Evolutionary conservation across 1,284 basidiomycete genomes (phyloP).

Genomic region (Trichosporon sp.): DNA sequence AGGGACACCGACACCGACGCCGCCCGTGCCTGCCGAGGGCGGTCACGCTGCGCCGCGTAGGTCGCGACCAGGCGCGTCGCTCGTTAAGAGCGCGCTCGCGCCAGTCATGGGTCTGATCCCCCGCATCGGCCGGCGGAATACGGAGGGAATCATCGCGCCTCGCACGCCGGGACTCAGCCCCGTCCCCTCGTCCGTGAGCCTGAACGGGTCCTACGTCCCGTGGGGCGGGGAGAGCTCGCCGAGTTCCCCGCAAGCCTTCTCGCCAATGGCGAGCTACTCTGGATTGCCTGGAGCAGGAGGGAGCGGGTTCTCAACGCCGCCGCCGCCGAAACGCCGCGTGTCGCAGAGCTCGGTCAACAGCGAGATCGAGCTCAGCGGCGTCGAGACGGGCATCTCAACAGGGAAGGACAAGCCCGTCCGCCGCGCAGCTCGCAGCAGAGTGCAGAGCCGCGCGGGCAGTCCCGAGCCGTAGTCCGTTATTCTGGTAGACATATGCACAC

Average conservation of each 20-base stretch:
- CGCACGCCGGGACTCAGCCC: slow-evolving; percentile 57
- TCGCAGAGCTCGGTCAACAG: slow-evolving; percentile 6
- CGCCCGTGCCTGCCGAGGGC: slow-evolving; percentile 41
- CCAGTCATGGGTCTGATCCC: slow-evolving; percentile 53
- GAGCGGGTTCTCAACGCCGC: background rate
- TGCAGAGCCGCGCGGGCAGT: slow-evolving; percentile 1
- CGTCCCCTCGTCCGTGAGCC: slow-evolving; percentile 31
- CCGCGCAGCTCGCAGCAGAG: slow-evolving; percentile 2
- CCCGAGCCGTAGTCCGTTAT: background rate
- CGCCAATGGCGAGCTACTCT: background rate
- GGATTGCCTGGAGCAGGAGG: slow-evolving; percentile 4
- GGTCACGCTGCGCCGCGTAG: background rate
- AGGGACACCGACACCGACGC: slow-evolving; percentile 59
- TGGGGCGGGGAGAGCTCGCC: slow-evolving; percentile 24
- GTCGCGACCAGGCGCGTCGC: slow-evolving; percentile 59
- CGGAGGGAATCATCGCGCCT: slow-evolving; percentile 67
- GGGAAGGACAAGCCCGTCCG: slow-evolving; percentile 6
- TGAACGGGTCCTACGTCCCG: slow-evolving; percentile 18
- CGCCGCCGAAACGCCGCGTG: slow-evolving; percentile 15
- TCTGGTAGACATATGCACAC: slow-evolving; percentile 4
- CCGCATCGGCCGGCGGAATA: slow-evolving; percentile 39
- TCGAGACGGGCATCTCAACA: background rate
- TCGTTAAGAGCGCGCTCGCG: slow-evolving; percentile 68
- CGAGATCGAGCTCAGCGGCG: slow-evolving; percentile 8
- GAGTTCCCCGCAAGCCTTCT: background rate